Evolutionary conservation across 257 asterid species (phyloP).

Genomic region (Echites panduratus): DNA sequence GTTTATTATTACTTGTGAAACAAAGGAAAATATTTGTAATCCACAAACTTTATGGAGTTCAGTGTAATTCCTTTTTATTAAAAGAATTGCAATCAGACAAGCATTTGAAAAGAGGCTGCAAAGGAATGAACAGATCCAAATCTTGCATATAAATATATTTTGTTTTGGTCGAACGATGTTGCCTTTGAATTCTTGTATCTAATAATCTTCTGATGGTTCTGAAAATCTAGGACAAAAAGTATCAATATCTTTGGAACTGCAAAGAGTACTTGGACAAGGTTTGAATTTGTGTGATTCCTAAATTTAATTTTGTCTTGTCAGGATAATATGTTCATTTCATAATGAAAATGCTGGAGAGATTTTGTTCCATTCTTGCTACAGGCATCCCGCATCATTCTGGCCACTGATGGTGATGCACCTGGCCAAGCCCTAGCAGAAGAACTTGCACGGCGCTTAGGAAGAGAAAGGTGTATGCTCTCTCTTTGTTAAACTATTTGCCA

Average conservation of each 20-base stretch:
- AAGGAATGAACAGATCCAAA: background rate
- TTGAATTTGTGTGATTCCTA: slow-evolving; percentile 7
- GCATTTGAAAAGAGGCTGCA: background rate
- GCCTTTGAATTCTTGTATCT: slow-evolving; percentile 23
- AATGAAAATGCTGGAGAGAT: background rate
- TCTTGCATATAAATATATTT: no score
- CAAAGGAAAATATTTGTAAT: background rate
- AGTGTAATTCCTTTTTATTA: background rate
- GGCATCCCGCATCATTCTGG: slow-evolving; percentile 97
- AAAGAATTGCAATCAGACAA: background rate
- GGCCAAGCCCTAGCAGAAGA: slow-evolving; percentile 98
- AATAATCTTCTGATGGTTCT: slow-evolving; percentile 40
- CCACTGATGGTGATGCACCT: slow-evolving; percentile 90
- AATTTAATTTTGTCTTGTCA: slow-evolving; percentile 8
- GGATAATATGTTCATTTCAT: background rate
- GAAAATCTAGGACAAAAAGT: slow-evolving; percentile 86
- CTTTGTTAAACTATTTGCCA: background rate
- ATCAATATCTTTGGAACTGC: slow-evolving; percentile 96
- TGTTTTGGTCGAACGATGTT: background rate
- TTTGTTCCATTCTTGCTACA: slow-evolving; percentile 24
- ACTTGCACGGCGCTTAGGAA: slow-evolving; percentile 96
- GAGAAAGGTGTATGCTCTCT: slow-evolving; percentile 60
- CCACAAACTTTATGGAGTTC: background rate
- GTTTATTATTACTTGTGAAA: background rate
- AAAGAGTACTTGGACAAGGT: slow-evolving; percentile 74